A percentile compares a stretch with the other conserved stretches of the same genome.
phyloP scores from a whole-genome alignment of 1,139 yeast species.

The Komagataea norvegica region DNA sequence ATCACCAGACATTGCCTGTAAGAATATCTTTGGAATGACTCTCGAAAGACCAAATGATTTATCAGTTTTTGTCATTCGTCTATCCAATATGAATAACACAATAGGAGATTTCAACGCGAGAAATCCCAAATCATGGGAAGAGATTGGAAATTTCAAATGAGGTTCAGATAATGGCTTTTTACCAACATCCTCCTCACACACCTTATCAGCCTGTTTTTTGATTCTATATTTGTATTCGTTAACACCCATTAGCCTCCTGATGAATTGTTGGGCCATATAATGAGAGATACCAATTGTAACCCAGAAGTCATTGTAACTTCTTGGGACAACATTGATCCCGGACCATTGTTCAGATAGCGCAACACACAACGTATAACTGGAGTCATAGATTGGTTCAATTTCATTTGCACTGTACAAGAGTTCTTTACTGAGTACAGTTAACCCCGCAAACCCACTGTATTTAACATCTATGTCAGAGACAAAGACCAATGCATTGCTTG shows the following conservation, averaged over 20 bases:
- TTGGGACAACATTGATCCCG: conserved; percentile 86
- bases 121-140: conserved; percentile 54
- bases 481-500: conserved; percentile 74
- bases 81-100: conserved; percentile 77
- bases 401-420: conserved; percentile 71
- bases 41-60: conserved; percentile 88
- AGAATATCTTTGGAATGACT: conserved; percentile 83
- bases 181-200: conserved; percentile 74
- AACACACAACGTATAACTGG: conserved; percentile 64
- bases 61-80: conserved; percentile 94
- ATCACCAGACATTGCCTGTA: conserved; percentile 96
- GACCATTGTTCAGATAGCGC: conserved; percentile 89
- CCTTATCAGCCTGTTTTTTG: conserved; percentile 57
- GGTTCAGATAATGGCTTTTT: conserved; percentile 77
- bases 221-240: conserved; percentile 76
- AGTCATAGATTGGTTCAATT: conserved; percentile 73
- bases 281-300: conserved; percentile 80
- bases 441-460: conserved; percentile 70
- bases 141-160: conserved; percentile 61
- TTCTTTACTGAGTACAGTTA: conserved; percentile 60
- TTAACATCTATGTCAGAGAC: conserved; percentile 53
- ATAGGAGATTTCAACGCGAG: conserved; percentile 78
- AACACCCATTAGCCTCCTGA: conserved; percentile 68
- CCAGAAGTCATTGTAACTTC: conserved; percentile 83
- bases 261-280: conserved; percentile 74